Evolutionary conservation across 805 yeast genomes (phyloP).

Genomic region (Wickerhamomyces alni): DNA sequence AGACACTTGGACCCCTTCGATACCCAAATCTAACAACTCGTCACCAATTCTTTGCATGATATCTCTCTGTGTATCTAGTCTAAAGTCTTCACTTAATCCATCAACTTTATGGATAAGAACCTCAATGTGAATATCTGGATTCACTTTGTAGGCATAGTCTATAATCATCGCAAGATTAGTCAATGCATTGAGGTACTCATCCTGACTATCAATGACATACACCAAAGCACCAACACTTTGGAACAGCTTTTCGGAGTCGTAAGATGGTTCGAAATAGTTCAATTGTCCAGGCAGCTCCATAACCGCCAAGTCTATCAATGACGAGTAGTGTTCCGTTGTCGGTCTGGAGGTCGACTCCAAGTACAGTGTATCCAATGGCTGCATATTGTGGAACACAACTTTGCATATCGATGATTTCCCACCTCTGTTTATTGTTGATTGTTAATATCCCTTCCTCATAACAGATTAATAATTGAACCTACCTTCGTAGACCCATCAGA

Average conservation of each 20-base stretch:
- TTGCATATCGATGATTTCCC: conserved; percentile 96
- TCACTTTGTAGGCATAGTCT: conserved; percentile 78
- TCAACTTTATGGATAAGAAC: conserved; percentile 94
- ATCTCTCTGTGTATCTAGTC: conserved; percentile 92
- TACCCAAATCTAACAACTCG: conserved; percentile 80
- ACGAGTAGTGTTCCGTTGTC: conserved; percentile 74
- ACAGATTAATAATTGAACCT: too few species aligned
- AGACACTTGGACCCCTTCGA: conserved; percentile 86
- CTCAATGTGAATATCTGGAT: conserved; percentile 83
- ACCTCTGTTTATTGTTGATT: conserved; percentile 29
- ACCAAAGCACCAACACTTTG: conserved; percentile 84
- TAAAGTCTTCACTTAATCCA: conserved; percentile 88
- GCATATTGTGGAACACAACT: conserved; percentile 95
- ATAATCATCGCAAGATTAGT: conserved; percentile 85
- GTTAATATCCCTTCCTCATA: too few species aligned
- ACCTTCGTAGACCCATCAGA: conserved; percentile 79
- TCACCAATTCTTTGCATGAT: conserved; percentile 95
- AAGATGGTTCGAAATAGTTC: conserved; percentile 79
- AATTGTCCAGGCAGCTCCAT: conserved; percentile 95
- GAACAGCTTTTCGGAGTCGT: conserved; percentile 73
- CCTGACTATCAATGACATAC: conserved; percentile 92
- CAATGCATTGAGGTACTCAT: conserved; percentile 87
- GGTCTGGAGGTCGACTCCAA: conserved; percentile 88
- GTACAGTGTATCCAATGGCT: conserved; percentile 87
- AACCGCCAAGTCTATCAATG: conserved; percentile 79